phyloP scores from a whole-genome alignment of 768 basidiomycete genomes.

The Auricularia sp. region DNA sequence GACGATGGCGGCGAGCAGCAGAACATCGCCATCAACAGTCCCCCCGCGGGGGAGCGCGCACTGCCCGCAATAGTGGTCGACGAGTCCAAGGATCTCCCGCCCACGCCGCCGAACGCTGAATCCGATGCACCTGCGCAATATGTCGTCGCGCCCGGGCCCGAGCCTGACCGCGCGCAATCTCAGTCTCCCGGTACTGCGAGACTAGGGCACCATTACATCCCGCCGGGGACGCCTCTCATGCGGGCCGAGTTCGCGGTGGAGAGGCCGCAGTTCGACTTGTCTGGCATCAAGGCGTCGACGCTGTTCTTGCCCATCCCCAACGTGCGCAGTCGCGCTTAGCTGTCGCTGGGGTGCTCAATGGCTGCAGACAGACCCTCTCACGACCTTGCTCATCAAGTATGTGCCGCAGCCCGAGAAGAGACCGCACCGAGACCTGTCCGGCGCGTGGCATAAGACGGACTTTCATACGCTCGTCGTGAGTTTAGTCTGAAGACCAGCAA shows the following conservation, averaged over 20 bases:
- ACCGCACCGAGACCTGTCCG: slow-evolving; percentile 60
- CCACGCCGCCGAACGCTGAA: background rate
- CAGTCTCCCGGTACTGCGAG: background rate
- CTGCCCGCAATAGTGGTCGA: background rate
- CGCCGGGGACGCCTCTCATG: background rate
- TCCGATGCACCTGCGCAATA: background rate
- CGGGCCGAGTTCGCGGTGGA: background rate
- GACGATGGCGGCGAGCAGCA: background rate
- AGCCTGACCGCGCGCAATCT: background rate
- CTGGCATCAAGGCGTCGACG: slow-evolving; percentile 26
- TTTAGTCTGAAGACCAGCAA: slow-evolving; percentile 9
- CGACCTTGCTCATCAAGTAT: slow-evolving; percentile 74
- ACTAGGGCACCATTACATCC: background rate
- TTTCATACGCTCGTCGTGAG: slow-evolving; percentile 74
- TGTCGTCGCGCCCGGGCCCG: background rate
- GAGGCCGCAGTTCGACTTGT: background rate
- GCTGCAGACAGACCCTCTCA: slow-evolving; percentile 70
- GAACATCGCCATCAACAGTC: background rate
- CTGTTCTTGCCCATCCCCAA: slow-evolving; percentile 88
- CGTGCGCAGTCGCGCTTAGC: slow-evolving; percentile 48
- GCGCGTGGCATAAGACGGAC: slow-evolving; percentile 63
- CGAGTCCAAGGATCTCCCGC: background rate
- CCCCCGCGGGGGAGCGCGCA: background rate
- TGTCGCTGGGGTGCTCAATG: slow-evolving; percentile 3
- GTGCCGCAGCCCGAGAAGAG: slow-evolving; percentile 66